Conservation (phyloP, 2,329 filamentous ascomycete genomes). For the Colletotrichum gloeosporioides region DNA sequence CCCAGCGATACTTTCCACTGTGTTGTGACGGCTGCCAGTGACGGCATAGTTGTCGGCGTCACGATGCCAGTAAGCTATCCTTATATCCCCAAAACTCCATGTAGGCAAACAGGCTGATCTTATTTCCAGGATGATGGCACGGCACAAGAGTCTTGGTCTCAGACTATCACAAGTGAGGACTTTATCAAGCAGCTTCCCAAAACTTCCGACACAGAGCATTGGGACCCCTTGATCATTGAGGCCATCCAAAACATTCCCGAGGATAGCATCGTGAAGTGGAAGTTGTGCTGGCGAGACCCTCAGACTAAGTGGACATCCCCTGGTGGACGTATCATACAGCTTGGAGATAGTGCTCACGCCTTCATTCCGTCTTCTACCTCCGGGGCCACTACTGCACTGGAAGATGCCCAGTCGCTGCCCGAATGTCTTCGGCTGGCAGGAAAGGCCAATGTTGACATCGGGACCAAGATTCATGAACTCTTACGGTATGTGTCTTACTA, state of each 20-base stretch:
- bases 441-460: background rate
- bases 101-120: fast-evolving
- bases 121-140: background rate
- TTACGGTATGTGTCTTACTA: background rate
- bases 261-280: slow-evolving; percentile 19
- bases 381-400: slow-evolving; percentile 25
- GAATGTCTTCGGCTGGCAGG: slow-evolving; percentile 21
- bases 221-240: background rate
- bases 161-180: background rate
- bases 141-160: background rate
- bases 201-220: background rate
- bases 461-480: background rate
- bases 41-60: background rate
- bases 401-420: slow-evolving; percentile 24
- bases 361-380: slow-evolving; percentile 24
- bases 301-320: slow-evolving; percentile 19
- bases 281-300: slow-evolving; percentile 19
- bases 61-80: background rate
- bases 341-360: slow-evolving; percentile 25
- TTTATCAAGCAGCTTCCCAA: background rate
- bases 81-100: fast-evolving
- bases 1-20: background rate
- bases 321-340: slow-evolving; percentile 21
- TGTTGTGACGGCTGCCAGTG: background rate
- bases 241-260: background rate